Evolutionary conservation across 352 stramenopile genomes (phyloP), one percentile per base, ranked within the genome.

Genomic region (Globisporangium irregulare): DNA sequence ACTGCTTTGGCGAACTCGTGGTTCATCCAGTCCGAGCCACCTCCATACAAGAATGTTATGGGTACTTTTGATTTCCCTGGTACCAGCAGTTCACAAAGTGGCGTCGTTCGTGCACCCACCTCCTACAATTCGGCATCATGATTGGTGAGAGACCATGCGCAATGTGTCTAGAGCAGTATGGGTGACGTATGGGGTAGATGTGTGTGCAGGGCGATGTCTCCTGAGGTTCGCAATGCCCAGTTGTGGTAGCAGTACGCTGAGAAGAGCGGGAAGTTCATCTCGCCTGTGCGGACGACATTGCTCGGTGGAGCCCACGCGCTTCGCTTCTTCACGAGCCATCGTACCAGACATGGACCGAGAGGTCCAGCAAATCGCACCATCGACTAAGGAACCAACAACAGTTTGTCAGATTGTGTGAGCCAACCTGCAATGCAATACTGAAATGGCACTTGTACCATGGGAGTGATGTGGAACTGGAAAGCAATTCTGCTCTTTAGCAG

Each of bases 31-130:
- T 76, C 68, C 7, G 29, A 43, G 0, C 56, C 63, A 10, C 53
- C 68, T 22, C 71, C 67, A 32, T 72, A 74, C 58, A 76, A 38
- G 27, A 76, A 76, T 4, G 64, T 75, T 15, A 76, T 58, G 18
- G 71, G 67, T 25, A 59, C 60, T 10, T 22, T 10, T 48, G 27
- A 38, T 34, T 50, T 56, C 4, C 20, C 60, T 32, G 46, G 43
- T 1, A n/a, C 60, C 8, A 66, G 60, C 60, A 66, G 60, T 4
- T 66, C 46, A 32, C 50, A 55, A 25, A 66, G 24, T 5, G 25
- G 46, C 25, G 25, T 66, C 29, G 18, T 56, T 7, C 46, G 43
- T n/a, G 60, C 60, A 0, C 60, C 50, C n/a, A 46, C 60, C 48
- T 34, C 60, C 60, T 66, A 22, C 14, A 58, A 18, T 56, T 65